Conservation (phyloP, 1,284 basidiomycete species). For the Cryptococcus wingfieldii region DNA sequence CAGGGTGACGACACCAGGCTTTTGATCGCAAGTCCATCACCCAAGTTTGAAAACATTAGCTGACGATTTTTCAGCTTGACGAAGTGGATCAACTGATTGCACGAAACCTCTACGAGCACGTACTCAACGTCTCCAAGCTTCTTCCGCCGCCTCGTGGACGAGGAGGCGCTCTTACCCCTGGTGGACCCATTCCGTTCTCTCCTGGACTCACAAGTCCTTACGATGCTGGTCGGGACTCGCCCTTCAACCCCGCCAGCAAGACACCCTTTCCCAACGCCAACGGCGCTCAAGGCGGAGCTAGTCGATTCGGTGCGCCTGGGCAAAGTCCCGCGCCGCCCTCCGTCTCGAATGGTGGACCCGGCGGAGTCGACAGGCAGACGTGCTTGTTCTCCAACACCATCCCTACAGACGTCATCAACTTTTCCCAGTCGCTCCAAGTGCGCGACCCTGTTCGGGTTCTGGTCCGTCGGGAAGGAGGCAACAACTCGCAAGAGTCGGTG, state of each 20-base stretch:
- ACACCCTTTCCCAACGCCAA: constrained; percentile 54
- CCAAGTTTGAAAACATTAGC: neutral
- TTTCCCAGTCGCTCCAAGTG: constrained; percentile 59
- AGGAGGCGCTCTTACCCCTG: constrained; percentile 26
- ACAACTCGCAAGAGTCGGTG: constrained; percentile 53
- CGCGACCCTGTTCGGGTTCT: constrained; percentile 93
- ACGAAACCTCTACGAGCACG: constrained; percentile 90
- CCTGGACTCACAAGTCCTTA: constrained; percentile 45
- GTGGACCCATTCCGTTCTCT: constrained; percentile 31
- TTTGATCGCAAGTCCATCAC: constrained; percentile 57
- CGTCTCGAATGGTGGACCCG: constrained; percentile 4
- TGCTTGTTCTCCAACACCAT: constrained; percentile 77
- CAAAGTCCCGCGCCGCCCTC: constrained; percentile 10
- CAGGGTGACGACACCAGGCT: constrained; percentile 78
- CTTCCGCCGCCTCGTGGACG: constrained; percentile 68
- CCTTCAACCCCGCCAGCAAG: constrained; percentile 54
- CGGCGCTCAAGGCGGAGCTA: neutral
- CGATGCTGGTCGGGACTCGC: constrained; percentile 49
- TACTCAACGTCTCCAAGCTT: constrained; percentile 84
- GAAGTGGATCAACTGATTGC: constrained; percentile 98
- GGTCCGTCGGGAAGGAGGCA: constrained; percentile 80
- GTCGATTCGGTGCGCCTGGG: constrained; percentile 23
- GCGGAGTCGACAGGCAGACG: constrained; percentile 72
- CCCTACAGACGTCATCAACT: constrained; percentile 53
- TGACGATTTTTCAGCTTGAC: constrained; percentile 57